Conservation (phyloP, 2,329 filamentous ascomycete species). For the Metarhizium brunneum region DNA sequence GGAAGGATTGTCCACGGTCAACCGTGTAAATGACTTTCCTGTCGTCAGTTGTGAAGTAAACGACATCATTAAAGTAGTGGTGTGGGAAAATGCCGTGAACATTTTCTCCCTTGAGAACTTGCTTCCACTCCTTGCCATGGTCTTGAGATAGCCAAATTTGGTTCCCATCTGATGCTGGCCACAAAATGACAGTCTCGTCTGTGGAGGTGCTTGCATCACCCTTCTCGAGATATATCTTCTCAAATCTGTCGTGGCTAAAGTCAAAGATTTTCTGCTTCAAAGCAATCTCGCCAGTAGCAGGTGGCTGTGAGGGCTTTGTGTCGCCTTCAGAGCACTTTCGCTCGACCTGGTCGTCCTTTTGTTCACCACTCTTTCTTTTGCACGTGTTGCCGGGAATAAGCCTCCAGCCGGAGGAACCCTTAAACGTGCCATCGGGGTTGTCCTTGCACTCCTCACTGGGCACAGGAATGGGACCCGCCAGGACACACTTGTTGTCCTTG, state of each 20-base stretch:
- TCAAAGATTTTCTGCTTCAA: conserved; percentile 54
- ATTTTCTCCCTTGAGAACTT: conserved; percentile 57
- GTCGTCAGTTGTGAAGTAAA: conserved; percentile 70
- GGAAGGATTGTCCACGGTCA: conserved; percentile 66
- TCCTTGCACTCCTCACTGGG: conserved; percentile 67
- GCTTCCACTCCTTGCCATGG: conserved; percentile 81
- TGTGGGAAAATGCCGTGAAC: conserved; percentile 69
- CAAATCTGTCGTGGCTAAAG: conserved; percentile 39
- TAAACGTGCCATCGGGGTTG: conserved; percentile 60
- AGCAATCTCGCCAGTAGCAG: conserved; percentile 57
- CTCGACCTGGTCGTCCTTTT: conserved; percentile 66
- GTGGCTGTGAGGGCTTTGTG: conserved; percentile 31
- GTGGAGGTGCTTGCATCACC: conserved; percentile 50
- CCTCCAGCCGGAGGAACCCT: conserved; percentile 82
- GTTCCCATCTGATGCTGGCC: conserved; percentile 41
- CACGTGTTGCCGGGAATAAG: conserved; percentile 80
- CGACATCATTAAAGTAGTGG: conserved; percentile 69
- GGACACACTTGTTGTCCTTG: conserved; percentile 59
- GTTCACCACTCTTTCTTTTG: conserved; percentile 46
- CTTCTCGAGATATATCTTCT: conserved; percentile 71
- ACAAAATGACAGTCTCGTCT: conserved; percentile 64
- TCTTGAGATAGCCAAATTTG: conserved; percentile 67
- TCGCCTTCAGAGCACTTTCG: conserved; percentile 61
- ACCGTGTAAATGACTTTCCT: conserved; percentile 69
- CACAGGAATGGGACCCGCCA: conserved; percentile 49